A percentile compares a stretch with the other conserved stretches of the same genome.
phyloP scores from a whole-genome alignment of 1,284 basidiomycete genomes.

The Puccinia novopanici region DNA sequence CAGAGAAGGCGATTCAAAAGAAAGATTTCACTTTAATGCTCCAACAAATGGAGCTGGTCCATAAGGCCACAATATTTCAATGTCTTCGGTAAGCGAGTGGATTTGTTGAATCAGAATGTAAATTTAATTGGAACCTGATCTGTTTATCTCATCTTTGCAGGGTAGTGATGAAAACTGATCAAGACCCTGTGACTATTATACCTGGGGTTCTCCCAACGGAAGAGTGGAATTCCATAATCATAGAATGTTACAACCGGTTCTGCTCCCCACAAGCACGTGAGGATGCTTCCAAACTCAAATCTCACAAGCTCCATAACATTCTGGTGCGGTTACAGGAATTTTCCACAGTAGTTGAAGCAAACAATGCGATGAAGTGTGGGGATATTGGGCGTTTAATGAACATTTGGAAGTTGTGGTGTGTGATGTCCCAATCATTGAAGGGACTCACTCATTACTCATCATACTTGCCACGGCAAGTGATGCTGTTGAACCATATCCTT shows the following conservation, averaged over 20 bases:
- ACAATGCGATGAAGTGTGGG: background rate
- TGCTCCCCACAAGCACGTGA: background rate
- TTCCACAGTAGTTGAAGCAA: background rate
- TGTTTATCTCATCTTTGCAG: background rate
- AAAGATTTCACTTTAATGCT: no score
- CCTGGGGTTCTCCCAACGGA: background rate
- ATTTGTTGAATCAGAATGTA: background rate
- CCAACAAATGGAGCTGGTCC: background rate
- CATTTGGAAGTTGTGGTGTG: slow-evolving; percentile 9
- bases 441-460: background rate
- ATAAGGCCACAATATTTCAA: background rate
- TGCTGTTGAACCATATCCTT: background rate
- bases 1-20: slow-evolving; percentile 16
- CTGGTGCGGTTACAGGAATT: slow-evolving; percentile 19
- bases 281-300: background rate
- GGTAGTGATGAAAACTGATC: background rate
- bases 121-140: background rate
- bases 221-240: background rate
- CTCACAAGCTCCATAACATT: background rate
- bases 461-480: background rate
- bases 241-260: slow-evolving; percentile 22
- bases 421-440: background rate
- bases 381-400: background rate
- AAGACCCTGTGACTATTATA: background rate
- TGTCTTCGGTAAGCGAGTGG: background rate